Evolutionary conservation across 768 basidiomycete genomes (phyloP), one percentile per base, ranked within the genome.

Genomic region (Scleroderma bovista): DNA sequence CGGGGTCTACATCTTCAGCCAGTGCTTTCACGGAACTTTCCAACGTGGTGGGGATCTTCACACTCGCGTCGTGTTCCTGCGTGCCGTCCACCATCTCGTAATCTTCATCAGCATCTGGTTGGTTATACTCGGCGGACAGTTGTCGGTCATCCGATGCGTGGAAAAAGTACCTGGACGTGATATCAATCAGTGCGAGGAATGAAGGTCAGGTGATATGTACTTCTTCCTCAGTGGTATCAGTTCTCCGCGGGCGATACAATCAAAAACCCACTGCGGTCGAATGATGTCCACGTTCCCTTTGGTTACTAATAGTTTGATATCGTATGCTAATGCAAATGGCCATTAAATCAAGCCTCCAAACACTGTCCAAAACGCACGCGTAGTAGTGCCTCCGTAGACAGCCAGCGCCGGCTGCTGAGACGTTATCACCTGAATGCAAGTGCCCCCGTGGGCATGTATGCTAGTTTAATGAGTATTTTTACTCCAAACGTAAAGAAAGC

Each of bases 261-360:
- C 88, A 33, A 74, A 61, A 47, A 98, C 72, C 93, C 93, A 98
- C 24, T 77, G 69, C 0, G 94, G 90, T 48, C 77, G 83, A 51
- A 95, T 69, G 44, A 95, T 81, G 54, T 91, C 85, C 48, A 82
- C 71, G 1, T 73, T 71, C 3, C 76, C 84, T 58, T 88, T 89
- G 50, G 84, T 75, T 45, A 91, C 83, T 48, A 88, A 67, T 47
- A 81, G 65, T 63, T 79, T 84, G 57, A 90, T 71, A 57, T 87
- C 82, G 57, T 84, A 86, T 0, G 85, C 87, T 89, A 48, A 6
- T 38, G 20, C 6, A 3, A 7, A 9, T 52, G 40, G 23, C 16
- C 16, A 15, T 29, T 23, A 17, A 23, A 24, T 56, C 13, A 17
- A 37, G 19, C 17, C 2, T 19, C 48, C 23, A 49, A 40, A 39